Conservation (phyloP, 2,329 filamentous ascomycete genomes). For the Aspergillus calidoustus region DNA sequence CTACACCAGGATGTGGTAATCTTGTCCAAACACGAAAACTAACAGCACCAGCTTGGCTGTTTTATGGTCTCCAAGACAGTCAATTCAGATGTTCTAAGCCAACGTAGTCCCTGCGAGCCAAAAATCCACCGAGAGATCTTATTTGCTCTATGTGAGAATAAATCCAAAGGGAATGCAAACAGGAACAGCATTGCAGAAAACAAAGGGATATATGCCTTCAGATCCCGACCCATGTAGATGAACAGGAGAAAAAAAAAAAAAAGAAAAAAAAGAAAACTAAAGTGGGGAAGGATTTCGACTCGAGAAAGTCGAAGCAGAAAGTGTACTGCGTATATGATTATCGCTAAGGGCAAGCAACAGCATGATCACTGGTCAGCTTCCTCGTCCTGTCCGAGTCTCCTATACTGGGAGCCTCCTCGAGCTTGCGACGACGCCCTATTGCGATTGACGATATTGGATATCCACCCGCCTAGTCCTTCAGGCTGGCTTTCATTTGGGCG, state of each 20-base stretch:
- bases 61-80: too few species aligned
- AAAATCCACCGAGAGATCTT: background rate
- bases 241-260: constrained; percentile 1
- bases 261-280: background rate
- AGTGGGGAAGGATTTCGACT: background rate
- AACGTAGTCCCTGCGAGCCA: background rate
- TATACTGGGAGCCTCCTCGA: constrained; percentile 48
- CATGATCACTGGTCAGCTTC: constrained; percentile 32
- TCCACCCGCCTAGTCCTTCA: constrained; percentile 71
- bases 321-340: background rate
- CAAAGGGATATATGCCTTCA: constrained; percentile 4
- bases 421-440: constrained; percentile 46
- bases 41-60: too few species aligned
- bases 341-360: background rate
- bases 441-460: constrained; percentile 67
- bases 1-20: too few species aligned
- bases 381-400: constrained; percentile 53
- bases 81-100: too few species aligned
- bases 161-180: background rate
- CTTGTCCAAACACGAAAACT: too few species aligned
- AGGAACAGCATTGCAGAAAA: background rate
- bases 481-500: constrained; percentile 35
- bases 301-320: background rate
- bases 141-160: constrained; percentile 6
- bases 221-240: background rate